phyloP scores from a whole-genome alignment of 208 protist genomes.

The Herpetomonas samuelpessoai region DNA sequence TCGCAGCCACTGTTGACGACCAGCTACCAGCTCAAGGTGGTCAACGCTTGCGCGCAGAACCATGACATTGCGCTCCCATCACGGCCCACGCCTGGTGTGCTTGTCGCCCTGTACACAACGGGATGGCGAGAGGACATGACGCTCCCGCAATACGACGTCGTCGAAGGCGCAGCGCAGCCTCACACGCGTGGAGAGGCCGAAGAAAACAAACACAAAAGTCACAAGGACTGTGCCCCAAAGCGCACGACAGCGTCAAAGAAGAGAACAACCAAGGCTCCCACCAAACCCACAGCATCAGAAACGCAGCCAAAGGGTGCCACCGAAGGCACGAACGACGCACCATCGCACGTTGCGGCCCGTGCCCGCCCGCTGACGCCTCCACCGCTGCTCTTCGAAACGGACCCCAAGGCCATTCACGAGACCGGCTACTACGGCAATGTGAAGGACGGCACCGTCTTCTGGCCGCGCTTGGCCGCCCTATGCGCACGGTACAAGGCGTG shows the following conservation, averaged over 20 bases:
- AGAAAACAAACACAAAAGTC: no score
- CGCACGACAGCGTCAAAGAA: no score
- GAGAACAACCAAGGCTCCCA: no score
- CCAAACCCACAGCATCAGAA: not conserved
- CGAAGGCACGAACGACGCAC: no score
- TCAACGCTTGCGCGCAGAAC: slow-evolving; percentile 54
- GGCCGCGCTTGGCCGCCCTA: not conserved
- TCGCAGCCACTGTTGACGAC: not conserved
- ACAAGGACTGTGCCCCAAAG: no score
- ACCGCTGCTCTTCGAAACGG: no score
- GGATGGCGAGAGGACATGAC: no score
- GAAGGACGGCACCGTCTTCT: not conserved
- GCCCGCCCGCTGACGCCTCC: no score
- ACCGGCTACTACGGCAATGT: not conserved
- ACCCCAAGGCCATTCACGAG: not conserved
- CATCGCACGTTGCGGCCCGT: no score
- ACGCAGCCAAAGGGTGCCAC: not conserved
- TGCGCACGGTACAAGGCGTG: not conserved
- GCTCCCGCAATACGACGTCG: not conserved
- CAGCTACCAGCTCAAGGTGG: slow-evolving; percentile 37
- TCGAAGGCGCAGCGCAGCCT: not conserved
- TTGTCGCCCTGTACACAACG: slow-evolving; percentile 55
- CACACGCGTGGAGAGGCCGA: no score
- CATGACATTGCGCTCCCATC: slow-evolving; percentile 50
- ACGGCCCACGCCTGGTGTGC: slow-evolving; percentile 34